These are phyloP conservation scores for Zygotorulaspora sp. DNA, from an alignment of 805 yeast genomes.

Conservation along the genomic window DNA sequence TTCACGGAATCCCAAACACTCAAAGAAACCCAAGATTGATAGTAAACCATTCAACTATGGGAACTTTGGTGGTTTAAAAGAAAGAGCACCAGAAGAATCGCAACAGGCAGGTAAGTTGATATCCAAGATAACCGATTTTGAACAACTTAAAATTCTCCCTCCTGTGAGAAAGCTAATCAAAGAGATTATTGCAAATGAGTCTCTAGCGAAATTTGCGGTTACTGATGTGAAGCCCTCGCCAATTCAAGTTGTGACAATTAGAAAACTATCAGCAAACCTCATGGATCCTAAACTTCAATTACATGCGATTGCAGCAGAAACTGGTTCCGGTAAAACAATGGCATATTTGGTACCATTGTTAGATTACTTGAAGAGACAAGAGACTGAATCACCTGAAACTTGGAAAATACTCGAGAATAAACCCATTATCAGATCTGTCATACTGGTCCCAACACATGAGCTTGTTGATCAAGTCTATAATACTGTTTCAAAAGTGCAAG, in stretches of 20 bases:
- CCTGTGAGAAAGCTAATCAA: conserved; percentile 58
- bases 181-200: conserved; percentile 46
- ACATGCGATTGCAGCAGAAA: conserved; percentile 87
- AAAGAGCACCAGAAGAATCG: conserved; percentile 36
- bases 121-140: conserved; percentile 55
- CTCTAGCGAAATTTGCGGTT: conserved; percentile 35
- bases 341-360: conserved; percentile 78
- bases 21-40: conserved; percentile 2
- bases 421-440: conserved; percentile 58
- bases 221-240: conserved; percentile 55
- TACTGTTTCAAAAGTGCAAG: conserved; percentile 35
- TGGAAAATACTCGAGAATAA: conserved; percentile 36
- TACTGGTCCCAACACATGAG: conserved; percentile 88
- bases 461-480: conserved; percentile 72
- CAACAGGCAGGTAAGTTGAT: conserved; percentile 40
- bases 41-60: conserved; percentile 39
- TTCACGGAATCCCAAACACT: not conserved
- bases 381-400: conserved; percentile 36
- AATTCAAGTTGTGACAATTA: conserved; percentile 73
- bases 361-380: conserved; percentile 60
- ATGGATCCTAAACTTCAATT: conserved; percentile 46
- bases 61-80: conserved; percentile 44
- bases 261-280: conserved; percentile 30
- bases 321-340: conserved; percentile 96
- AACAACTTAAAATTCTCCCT: conserved; percentile 63